Evolutionary conservation across 1,284 basidiomycete genomes (phyloP).

Genomic region (Tausonia pullulans): DNA sequence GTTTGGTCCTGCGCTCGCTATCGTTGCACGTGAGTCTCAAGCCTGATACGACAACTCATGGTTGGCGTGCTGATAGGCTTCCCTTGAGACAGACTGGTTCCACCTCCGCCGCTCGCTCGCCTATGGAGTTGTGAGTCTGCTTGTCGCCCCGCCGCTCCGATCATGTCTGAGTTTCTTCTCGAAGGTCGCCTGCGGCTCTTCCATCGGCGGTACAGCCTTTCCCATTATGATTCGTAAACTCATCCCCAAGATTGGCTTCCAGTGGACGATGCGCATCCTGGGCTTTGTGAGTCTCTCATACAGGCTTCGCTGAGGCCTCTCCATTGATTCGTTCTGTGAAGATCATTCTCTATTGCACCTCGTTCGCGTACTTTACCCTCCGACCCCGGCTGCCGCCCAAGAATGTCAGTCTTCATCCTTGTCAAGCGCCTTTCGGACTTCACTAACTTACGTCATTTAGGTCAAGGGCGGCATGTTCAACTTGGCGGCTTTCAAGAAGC

Average conservation of each 20-base stretch:
- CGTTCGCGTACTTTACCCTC: conserved; percentile 21
- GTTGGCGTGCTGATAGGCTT: not conserved
- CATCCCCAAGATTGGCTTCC: conserved; percentile 39
- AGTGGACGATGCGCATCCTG: too few species aligned
- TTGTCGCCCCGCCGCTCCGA: too few species aligned
- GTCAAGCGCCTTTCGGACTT: too few species aligned
- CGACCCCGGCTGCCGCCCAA: conserved; percentile 25
- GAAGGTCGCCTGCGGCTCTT: conserved; percentile 24
- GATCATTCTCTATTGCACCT: conserved; percentile 20
- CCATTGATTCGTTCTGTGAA: conserved; percentile 18
- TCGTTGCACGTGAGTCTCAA: conserved; percentile 32
- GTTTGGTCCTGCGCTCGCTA: conserved; percentile 38
- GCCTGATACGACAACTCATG: conserved; percentile 39
- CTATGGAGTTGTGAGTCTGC: conserved; percentile 21
- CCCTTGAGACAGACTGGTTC: conserved; percentile 19
- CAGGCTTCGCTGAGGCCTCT: too few species aligned
- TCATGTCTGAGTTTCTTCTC: too few species aligned
- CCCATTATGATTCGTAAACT: conserved; percentile 41
- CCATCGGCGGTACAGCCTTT: conserved; percentile 38
- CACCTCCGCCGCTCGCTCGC: conserved; percentile 23
- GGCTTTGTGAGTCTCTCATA: too few species aligned
- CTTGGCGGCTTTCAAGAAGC: conserved; percentile 4
- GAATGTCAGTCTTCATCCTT: conserved; percentile 3
- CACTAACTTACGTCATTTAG: too few species aligned
- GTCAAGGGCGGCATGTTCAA: conserved; percentile 21